Conservation (phyloP, 306 rosid genomes). For the Malus fusca region DNA sequence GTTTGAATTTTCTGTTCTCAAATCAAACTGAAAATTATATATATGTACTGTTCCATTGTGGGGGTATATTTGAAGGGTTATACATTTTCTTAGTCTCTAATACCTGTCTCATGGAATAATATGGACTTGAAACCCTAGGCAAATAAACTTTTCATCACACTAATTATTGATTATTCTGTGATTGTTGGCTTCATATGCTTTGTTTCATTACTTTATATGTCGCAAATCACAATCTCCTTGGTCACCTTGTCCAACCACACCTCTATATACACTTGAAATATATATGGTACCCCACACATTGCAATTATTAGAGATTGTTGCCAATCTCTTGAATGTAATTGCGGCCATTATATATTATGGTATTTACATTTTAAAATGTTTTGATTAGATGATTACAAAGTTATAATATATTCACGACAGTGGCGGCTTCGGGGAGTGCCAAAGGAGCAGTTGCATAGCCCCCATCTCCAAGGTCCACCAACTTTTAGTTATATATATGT, state of each 20-base stretch:
- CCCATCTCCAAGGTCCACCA: no score
- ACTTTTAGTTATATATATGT: no score
- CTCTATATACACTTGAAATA: neutral
- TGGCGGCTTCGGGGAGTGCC: no score
- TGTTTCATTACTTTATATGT: neutral
- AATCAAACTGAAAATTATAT: no score
- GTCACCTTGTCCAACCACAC: neutral
- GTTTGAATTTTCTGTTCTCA: no score
- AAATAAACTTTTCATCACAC: neutral
- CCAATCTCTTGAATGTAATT: neutral
- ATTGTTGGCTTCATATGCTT: neutral
- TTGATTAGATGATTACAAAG: neutral
- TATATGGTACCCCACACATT: neutral
- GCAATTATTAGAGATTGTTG: conserved; percentile 3
- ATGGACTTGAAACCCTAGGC: neutral
- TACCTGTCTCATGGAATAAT: neutral
- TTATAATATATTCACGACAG: no score
- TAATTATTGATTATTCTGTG: neutral
- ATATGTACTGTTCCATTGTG: neutral
- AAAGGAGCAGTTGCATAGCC: no score
- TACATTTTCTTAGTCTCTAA: neutral
- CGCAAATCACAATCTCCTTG: neutral
- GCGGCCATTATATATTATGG: neutral
- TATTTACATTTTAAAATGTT: no score
- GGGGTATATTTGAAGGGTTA: no score